These are phyloP conservation scores for Rhododendron williamsianum DNA, from an alignment of 148 eudicot genomes.

Conservation along the genomic window DNA sequence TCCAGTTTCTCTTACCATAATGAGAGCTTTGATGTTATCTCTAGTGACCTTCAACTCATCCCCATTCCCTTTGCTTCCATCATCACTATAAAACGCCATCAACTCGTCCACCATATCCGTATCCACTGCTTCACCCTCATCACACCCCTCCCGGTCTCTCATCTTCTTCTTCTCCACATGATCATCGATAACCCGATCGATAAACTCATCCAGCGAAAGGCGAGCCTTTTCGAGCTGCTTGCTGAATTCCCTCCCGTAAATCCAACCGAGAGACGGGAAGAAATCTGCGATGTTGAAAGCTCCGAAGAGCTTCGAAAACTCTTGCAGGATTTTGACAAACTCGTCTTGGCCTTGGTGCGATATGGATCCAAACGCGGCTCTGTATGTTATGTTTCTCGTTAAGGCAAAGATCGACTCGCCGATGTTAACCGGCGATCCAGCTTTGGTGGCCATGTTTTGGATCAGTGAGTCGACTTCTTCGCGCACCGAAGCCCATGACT, in stretches of 20 bases:
- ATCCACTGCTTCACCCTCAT: not conserved
- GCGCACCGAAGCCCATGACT: conserved; percentile 34
- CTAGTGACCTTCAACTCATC: conserved; percentile 71
- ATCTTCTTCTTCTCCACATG: conserved; percentile 2
- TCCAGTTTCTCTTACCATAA: conserved; percentile 51
- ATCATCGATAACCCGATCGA: conserved; percentile 27
- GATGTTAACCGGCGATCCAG: conserved; percentile 16
- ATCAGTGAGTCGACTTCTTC: conserved; percentile 23
- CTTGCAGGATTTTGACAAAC: conserved; percentile 29
- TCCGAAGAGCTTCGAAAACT: conserved; percentile 29
- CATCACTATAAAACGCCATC: conserved; percentile 64
- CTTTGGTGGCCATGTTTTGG: not conserved
- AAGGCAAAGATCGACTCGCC: conserved; percentile 19
- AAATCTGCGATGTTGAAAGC: conserved; percentile 30
- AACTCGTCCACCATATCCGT: conserved; percentile 88
- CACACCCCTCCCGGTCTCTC: not conserved
- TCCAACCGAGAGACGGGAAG: conserved; percentile 22
- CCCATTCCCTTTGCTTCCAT: conserved; percentile 33
- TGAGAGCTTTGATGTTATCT: conserved; percentile 84
- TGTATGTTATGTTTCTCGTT: conserved; percentile 19
- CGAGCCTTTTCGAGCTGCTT: conserved; percentile 24
- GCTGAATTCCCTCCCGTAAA: conserved; percentile 9
- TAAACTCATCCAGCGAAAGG: conserved; percentile 19
- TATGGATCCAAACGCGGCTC: conserved; percentile 33
- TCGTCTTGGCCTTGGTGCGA: conserved; percentile 23